Conservation (phyloP, 306 rosid genomes). For the Fragaria ananassa region DNA sequence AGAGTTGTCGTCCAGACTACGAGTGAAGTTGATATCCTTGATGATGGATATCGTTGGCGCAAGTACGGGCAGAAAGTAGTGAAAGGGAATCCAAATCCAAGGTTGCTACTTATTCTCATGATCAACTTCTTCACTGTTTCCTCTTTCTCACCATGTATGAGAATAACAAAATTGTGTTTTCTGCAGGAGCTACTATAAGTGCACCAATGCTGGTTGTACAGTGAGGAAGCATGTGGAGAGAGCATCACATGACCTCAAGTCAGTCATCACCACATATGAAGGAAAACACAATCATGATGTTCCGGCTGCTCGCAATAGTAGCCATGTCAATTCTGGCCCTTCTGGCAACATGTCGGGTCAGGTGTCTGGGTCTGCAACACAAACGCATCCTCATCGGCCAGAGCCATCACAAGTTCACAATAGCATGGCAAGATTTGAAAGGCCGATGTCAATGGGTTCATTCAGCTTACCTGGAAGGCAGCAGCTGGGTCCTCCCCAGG, state of each 20-base stretch:
- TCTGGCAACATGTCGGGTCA: slow-evolving; percentile 38
- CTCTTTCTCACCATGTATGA: background rate
- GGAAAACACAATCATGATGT: slow-evolving; percentile 96
- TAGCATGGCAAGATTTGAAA: slow-evolving; percentile 58
- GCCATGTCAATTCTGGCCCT: slow-evolving; percentile 62
- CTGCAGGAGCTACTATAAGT: slow-evolving; percentile 96
- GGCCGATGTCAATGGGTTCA: slow-evolving; percentile 48
- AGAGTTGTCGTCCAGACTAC: slow-evolving; percentile 99
- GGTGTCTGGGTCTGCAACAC: slow-evolving; percentile 38
- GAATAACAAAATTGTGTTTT: background rate
- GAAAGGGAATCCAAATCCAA: slow-evolving; percentile 97
- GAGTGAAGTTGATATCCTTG: slow-evolving; percentile 94
- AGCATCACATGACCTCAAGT: slow-evolving; percentile 88
- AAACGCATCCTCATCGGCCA: slow-evolving; percentile 50
- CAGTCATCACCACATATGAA: slow-evolving; percentile 90
- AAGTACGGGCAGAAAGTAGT: slow-evolving; percentile 97
- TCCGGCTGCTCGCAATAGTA: slow-evolving; percentile 84
- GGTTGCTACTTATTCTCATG: slow-evolving; percentile 37
- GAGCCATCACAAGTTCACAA: slow-evolving; percentile 65
- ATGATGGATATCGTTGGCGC: slow-evolving; percentile 97
- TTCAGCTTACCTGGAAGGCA: slow-evolving; percentile 64
- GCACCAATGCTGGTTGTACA: slow-evolving; percentile 86
- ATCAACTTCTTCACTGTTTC: background rate
- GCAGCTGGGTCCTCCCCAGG: slow-evolving; percentile 51
- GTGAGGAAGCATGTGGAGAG: slow-evolving; percentile 98